Base-by-base conservation (phyloP, 768 basidiomycete species). In the Lentinus brumalis region DNA sequence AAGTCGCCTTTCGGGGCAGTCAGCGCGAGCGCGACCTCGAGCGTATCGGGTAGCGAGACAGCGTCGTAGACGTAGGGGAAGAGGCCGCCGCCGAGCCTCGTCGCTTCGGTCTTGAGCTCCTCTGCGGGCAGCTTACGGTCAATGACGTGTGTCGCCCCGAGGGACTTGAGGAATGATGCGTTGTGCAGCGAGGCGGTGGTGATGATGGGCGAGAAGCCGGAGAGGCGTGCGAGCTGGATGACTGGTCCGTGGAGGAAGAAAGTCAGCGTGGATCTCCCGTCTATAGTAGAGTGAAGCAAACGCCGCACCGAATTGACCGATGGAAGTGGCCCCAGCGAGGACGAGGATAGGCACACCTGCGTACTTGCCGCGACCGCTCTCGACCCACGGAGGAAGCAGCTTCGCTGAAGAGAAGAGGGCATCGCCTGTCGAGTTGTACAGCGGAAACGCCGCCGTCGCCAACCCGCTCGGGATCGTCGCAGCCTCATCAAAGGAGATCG, bases 151-250 rank as follows among this genome's bases (percentile, higher is more conserved):
- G 70, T 71, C 3, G 67, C 70, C 10, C 70, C 70, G 40, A 68
- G 64, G 0, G 59, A 57, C 53, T 62, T 67, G 57, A 66, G 66
- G 53, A 50, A 57, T 14, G 47, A 66, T 8, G 54, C n/a, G 63
- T 73, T 69, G 59, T 63, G 68, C 29, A 58, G 57, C 11, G 72
- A 73, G 3, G 70, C 69, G 12, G 70, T 72, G 4, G 67, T 59
- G 54, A 73, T 66, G 59, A 73, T 70, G 35, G 71, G 71, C n/a
- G 65, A 56, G 67, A 72, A 73, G 1, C 72, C 72, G 8, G 72
- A 71, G 9, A 73, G 52, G 29, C 60, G 64, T 0, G 72, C 72
- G 2, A 71, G 47, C 56, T 72, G 72, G 35, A 73, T 69, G 11
- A 58, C 68, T 70, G 61, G 32, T 14, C 29, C 10, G 8, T 16